These are phyloP conservation scores for Aphanocladium album DNA, from an alignment of 2,329 filamentous ascomycete genomes.

Conservation along the genomic window DNA sequence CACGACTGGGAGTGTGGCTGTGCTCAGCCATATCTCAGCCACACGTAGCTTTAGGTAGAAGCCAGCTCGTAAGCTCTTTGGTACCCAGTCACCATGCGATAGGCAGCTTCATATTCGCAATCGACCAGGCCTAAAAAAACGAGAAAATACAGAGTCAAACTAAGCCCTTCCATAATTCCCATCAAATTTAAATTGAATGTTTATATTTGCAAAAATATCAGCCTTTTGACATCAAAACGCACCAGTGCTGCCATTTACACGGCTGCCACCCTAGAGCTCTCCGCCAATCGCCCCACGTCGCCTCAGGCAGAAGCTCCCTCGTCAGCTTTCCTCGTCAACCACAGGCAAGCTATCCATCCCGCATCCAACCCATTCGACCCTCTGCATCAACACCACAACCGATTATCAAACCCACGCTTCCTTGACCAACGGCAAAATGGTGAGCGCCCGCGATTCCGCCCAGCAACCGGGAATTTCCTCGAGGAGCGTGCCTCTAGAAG, in stretches of 20 bases:
- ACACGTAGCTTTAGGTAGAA: not conserved
- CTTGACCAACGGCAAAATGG: slow-evolving; percentile 4
- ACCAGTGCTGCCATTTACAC: not conserved
- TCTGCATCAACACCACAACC: slow-evolving; percentile 7
- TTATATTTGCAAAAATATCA: not conserved
- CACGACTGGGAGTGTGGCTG: not conserved
- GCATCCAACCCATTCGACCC: not conserved
- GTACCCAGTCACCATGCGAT: not conserved
- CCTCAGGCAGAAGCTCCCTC: slow-evolving; percentile 13
- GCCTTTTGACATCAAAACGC: not conserved
- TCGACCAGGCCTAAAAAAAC: too few species aligned
- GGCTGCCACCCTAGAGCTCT: not conserved
- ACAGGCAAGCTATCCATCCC: slow-evolving; percentile 1
- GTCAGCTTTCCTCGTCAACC: slow-evolving; percentile 10
- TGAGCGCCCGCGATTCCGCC: not conserved
- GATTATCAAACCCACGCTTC: not conserved
- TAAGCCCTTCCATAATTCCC: too few species aligned
- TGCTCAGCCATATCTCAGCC: not conserved
- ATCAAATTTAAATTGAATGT: too few species aligned
- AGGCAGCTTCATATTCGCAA: not conserved
- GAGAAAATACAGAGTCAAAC: too few species aligned
- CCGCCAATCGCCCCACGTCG: slow-evolving; percentile 8
- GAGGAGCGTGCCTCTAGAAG: not conserved
- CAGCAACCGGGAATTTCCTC: not conserved
- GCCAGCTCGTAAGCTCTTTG: slow-evolving; percentile 1